Base-by-base conservation (phyloP, 2,329 filamentous ascomycete species). In the Capronia americana region DNA sequence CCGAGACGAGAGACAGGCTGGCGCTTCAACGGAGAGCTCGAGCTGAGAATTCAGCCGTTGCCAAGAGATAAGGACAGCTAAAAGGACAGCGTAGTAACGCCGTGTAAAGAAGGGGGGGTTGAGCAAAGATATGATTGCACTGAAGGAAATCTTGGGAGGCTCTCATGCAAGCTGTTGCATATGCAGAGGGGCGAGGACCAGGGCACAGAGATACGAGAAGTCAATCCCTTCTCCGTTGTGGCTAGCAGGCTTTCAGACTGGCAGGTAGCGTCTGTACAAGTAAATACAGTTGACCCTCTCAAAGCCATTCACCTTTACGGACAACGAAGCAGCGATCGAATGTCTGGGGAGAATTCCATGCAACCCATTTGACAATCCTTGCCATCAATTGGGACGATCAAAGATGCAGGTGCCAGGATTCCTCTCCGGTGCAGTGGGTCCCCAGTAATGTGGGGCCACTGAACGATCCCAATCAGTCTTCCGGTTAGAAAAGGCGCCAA, bases 141-240 rank as follows among this genome's bases (percentile, higher is more conserved):
- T 30, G 38, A 55, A 54, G 30, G 32, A 55, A 55, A 48, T 59
- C 62, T 65, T 63, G 57, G 58, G n/a, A 60, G 58, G 50, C 62
- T 65, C 62, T 68, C 56, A 66, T 66, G 64, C 64, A 28, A 50
- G 51, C 50, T 24, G 46, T 50, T 60, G 60, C 57, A 64, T 60
- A 23, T 41, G 44, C 32, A 56, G 59, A 63, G 51, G 51, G 51
- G 59, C 51, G 50, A 56, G 34, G 30, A 24, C 51, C 61, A 51
- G 8, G 48, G 17, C 26, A 28, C 7, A 51, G 17, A 51, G 58
- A 41, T 24, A 61, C 28, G 28, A 53, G 34, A 61, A 24, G 7
- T 24, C 30, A 51, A 53, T 53, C 58, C 58, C 24, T 41, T 60
- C 30, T 17, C 34, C 24, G 6, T 7, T 26, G 30, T 17, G 17